Conservation (phyloP, 768 basidiomycete genomes). For the Boletales sp. region DNA sequence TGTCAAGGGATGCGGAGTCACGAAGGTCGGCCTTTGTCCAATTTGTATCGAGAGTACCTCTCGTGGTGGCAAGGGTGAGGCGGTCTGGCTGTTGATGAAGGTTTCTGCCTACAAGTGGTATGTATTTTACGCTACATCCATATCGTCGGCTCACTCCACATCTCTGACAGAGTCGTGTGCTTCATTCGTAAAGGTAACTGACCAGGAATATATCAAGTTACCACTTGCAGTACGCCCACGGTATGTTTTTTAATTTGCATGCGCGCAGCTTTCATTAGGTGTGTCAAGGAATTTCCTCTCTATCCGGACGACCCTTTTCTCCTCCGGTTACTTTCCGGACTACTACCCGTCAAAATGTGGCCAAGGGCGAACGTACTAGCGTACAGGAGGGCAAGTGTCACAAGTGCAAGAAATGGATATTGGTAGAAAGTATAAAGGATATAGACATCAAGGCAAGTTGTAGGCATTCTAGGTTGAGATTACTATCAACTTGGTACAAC, state of each 20-base stretch:
- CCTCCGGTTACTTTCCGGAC: constrained; percentile 66
- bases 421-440: constrained; percentile 70
- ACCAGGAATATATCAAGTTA: constrained; percentile 45
- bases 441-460: constrained; percentile 61
- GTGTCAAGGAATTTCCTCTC: constrained; percentile 62
- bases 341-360: constrained; percentile 40
- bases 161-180: constrained; percentile 16
- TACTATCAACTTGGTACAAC: not conserved
- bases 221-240: constrained; percentile 80
- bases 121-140: constrained; percentile 18
- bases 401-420: constrained; percentile 69
- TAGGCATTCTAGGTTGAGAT: not conserved
- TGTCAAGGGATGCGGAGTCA: constrained; percentile 61
- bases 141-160: constrained; percentile 2
- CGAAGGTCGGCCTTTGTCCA: constrained; percentile 76
- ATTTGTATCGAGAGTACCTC: constrained; percentile 60
- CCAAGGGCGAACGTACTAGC: constrained; percentile 55
- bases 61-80: constrained; percentile 62
- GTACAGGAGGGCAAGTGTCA: constrained; percentile 77
- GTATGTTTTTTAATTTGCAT: constrained; percentile 33
- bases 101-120: constrained; percentile 82
- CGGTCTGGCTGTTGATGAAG: constrained; percentile 74
- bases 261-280: constrained; percentile 1
- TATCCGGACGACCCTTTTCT: constrained; percentile 68
- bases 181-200: constrained; percentile 1